A percentile compares a stretch with the other conserved stretches of the same genome.
Evolutionary conservation across 148 eudicot species (phyloP).

Genomic region (Bassia scoparia): DNA sequence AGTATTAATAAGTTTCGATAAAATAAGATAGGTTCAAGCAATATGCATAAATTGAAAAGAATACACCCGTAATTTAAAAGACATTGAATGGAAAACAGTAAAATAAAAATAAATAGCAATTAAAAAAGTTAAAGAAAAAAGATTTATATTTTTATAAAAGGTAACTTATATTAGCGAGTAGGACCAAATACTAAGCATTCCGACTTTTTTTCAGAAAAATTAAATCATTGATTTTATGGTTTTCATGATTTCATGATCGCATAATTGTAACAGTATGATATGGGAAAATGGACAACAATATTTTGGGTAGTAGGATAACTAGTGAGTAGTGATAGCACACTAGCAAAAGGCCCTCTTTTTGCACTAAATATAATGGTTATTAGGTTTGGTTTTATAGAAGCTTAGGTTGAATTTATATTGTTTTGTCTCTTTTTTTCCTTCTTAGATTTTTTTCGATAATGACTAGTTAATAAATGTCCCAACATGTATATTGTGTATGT

Average conservation of each 20-base stretch:
- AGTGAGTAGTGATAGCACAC: conserved; percentile 7
- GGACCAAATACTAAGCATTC: conserved; percentile 3
- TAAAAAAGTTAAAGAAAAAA: not conserved
- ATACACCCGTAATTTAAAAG: no score
- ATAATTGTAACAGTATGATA: conserved; percentile 3
- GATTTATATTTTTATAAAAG: no score
- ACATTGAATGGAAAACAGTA: no score
- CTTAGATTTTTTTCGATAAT: not conserved
- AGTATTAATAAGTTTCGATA: no score
- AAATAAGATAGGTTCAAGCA: no score
- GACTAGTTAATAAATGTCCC: conserved; percentile 4
- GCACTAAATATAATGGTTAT: conserved; percentile 14
- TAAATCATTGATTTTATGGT: not conserved
- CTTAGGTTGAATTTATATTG: conserved; percentile 1
- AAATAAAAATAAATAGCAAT: no score
- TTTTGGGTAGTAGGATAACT: conserved; percentile 2
- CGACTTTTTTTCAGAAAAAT: not conserved
- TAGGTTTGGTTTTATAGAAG: not conserved
- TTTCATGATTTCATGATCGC: conserved; percentile 7
- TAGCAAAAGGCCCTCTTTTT: not conserved
- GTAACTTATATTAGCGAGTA: not conserved
- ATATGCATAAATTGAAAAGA: no score
- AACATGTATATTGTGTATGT: not conserved
- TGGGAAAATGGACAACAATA: not conserved
- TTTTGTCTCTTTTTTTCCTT: not conserved